Base-by-base conservation (phyloP, 352 stramenopile genomes). In the Phytophthora foliorum region DNA sequence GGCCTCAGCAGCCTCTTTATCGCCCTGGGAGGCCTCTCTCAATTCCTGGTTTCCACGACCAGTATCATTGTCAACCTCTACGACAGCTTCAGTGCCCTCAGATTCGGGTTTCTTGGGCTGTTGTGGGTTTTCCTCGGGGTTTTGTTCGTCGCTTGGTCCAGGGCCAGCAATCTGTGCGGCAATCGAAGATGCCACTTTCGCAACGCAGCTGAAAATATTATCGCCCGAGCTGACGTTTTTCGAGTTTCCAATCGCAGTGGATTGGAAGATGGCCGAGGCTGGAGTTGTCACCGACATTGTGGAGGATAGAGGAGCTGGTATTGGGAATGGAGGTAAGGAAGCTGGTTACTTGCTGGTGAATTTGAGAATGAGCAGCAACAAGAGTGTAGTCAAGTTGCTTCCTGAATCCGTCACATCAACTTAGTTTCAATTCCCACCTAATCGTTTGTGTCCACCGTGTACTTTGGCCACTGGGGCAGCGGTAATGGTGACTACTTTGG, bases 251-350 rank as follows among this genome's bases (percentile, higher is more conserved):
- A 49, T 10, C 14, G 22, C 19, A 3, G 29, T 8, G 6, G 25
- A n/a, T 54, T 69, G 39, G 36, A 44, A 55, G 5, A 36, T 27
- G 17, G 19, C 29, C 0, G 61, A 44, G 16, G 16, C 51, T 4
- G 45, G 38, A 25, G 22, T 63, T 55, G 63, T 57, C 45, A 65
- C 45, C 17, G 63, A 70, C 63, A 70, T 70, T 19, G 32, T 46
- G 11, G 19, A 44, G n/a, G 22, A 32, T 32, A 17, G 24, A 14
- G 13, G 31, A 25, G 31, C 6, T 24, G 14, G 11, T 45, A 34
- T 34, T 36, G 27, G 3, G 36, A 44, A 19, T 17, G 24, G 8
- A 17, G 11, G 21, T 29, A 38, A 31, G 27, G 27, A 31, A 16
- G n/a, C 38, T 45, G 38, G 19, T 34, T 42, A 9, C 19, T 51